Evolutionary conservation across 257 asterid genomes (phyloP).

Genomic region (Linderniella brevidens): DNA sequence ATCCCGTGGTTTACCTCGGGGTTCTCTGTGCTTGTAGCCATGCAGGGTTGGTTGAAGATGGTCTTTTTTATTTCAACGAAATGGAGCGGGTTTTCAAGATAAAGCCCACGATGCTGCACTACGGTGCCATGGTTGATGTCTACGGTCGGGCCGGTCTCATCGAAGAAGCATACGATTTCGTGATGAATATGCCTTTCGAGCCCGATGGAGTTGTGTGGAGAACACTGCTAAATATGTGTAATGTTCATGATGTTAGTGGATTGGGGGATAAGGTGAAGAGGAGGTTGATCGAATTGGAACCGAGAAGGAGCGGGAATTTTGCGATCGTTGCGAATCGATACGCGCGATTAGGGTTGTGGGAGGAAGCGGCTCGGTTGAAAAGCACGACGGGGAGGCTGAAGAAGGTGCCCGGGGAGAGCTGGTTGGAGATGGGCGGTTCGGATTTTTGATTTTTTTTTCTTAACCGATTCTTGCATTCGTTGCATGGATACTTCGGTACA

Average conservation of each 20-base stretch:
- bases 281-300: constrained; percentile 41
- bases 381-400: constrained; percentile 35
- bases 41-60: constrained; percentile 47
- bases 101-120: constrained; percentile 51
- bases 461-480: constrained; percentile 15
- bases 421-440: constrained; percentile 33
- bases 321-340: constrained; percentile 60
- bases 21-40: constrained; percentile 79
- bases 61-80: constrained; percentile 24
- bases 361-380: constrained; percentile 42
- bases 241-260: constrained; percentile 36
- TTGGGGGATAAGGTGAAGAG: constrained; percentile 35
- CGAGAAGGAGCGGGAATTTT: constrained; percentile 55
- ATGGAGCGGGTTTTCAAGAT: constrained; percentile 40
- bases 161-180: constrained; percentile 38
- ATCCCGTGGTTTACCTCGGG: constrained; percentile 60
- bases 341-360: constrained; percentile 56
- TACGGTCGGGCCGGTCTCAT: constrained; percentile 60
- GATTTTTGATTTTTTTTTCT: constrained; percentile 33
- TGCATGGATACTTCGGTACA: constrained; percentile 14
- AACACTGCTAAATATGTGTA: constrained; percentile 62
- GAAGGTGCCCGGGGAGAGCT: constrained; percentile 64
- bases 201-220: constrained; percentile 69
- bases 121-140: constrained; percentile 62
- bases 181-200: constrained; percentile 32